Percentiles rank a stretch among this genome's conserved stretches.
These are phyloP conservation scores for Calonectria crousiana DNA, from an alignment of 2,329 filamentous ascomycete species.

Conservation along the genomic window DNA sequence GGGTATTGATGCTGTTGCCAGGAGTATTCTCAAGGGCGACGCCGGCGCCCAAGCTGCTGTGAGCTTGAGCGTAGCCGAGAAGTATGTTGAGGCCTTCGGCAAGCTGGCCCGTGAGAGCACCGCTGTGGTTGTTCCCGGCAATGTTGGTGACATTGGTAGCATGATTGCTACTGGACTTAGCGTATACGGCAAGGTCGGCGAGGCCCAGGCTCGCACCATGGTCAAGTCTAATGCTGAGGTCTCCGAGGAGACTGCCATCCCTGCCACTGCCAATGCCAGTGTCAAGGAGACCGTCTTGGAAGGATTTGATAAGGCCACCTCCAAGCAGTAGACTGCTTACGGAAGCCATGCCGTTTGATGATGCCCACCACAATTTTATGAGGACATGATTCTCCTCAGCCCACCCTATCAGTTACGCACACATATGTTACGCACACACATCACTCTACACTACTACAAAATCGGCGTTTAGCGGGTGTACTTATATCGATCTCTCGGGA, in stretches of 20 bases:
- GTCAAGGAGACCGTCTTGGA: slow-evolving; percentile 57
- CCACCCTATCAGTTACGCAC: slow-evolving; percentile 34
- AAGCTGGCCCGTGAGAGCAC: slow-evolving; percentile 96
- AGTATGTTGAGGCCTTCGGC: slow-evolving; percentile 96
- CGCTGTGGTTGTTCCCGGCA: slow-evolving; percentile 93
- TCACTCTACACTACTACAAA: slow-evolving; percentile 39
- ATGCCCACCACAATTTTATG: not conserved
- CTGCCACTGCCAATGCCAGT: slow-evolving; percentile 32
- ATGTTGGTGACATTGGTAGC: slow-evolving; percentile 93
- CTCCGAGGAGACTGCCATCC: slow-evolving; percentile 31
- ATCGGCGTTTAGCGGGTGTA: slow-evolving; percentile 48
- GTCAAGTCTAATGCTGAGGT: slow-evolving; percentile 55
- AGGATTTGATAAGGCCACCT: slow-evolving; percentile 53
- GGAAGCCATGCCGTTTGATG: not conserved
- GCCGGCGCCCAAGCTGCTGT: slow-evolving; percentile 85
- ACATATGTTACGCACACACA: slow-evolving; percentile 29
- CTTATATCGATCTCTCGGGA: slow-evolving; percentile 39
- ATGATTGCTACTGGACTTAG: slow-evolving; percentile 98
- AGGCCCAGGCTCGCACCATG: slow-evolving; percentile 79
- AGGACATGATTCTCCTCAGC: slow-evolving; percentile 16
- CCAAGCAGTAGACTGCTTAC: slow-evolving; percentile 43
- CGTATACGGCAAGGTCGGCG: slow-evolving; percentile 93
- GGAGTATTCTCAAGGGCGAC: slow-evolving; percentile 78
- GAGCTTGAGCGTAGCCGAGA: slow-evolving; percentile 91
- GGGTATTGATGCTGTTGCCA: slow-evolving; percentile 89